Conservation (phyloP, 345 rosid genomes). For the Carallia brachiata region DNA sequence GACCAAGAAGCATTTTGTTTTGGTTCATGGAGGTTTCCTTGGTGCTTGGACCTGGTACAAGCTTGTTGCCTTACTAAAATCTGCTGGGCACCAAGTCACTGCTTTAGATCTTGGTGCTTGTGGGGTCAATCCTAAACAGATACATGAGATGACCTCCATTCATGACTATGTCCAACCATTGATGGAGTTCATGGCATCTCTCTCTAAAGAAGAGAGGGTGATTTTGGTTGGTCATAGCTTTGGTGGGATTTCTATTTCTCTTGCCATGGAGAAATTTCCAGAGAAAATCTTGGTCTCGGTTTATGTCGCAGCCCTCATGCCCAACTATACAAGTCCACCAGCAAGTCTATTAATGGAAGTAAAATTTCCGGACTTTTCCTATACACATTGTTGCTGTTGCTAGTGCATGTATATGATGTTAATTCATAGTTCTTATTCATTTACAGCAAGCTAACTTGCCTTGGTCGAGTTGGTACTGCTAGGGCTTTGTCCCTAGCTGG, state of each 20-base stretch:
- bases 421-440: no score
- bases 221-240: constrained; percentile 62
- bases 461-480: no score
- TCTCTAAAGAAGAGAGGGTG: constrained; percentile 41
- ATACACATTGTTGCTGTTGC: no score
- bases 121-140: constrained; percentile 35
- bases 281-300: constrained; percentile 43
- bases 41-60: constrained; percentile 83
- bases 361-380: no score
- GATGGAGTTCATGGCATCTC: constrained; percentile 48
- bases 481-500: no score
- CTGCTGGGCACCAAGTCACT: constrained; percentile 47
- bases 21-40: constrained; percentile 56
- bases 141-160: constrained; percentile 30
- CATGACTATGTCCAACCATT: constrained; percentile 48
- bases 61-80: constrained; percentile 37
- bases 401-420: no score
- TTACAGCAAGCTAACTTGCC: no score
- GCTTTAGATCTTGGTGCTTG: constrained; percentile 50
- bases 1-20: constrained; percentile 40
- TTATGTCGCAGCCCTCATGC: constrained; percentile 54
- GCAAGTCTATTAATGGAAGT: constrained; percentile 10
- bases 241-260: constrained; percentile 43
- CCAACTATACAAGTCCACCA: constrained; percentile 28
- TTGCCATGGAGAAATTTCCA: constrained; percentile 57